Percentiles rank a stretch among this genome's conserved stretches.
These are phyloP conservation scores for Coemansia sp. DNA, from an alignment of 192 early-diverging fungal species.

Conservation along the genomic window DNA sequence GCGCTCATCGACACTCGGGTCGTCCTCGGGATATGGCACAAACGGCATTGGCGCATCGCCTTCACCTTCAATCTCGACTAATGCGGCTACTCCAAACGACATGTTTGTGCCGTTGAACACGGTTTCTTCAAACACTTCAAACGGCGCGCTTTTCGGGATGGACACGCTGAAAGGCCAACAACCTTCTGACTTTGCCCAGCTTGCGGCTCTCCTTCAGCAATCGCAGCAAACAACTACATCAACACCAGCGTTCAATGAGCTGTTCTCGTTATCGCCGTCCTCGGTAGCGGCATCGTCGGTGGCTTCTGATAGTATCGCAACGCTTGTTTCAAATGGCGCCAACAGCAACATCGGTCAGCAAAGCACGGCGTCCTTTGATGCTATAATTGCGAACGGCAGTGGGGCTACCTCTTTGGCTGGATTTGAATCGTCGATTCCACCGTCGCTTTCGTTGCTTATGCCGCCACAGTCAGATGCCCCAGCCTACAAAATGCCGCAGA, in stretches of 20 bases:
- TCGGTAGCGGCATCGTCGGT: slow-evolving; percentile 19
- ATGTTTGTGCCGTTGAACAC: slow-evolving; percentile 45
- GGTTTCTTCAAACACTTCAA: not conserved
- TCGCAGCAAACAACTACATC: slow-evolving; percentile 14
- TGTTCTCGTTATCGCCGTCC: slow-evolving; percentile 38
- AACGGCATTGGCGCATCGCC: slow-evolving; percentile 4
- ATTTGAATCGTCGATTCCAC: not conserved
- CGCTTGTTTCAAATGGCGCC: not conserved
- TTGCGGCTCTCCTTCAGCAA: slow-evolving; percentile 39
- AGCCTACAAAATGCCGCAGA: slow-evolving; percentile 7
- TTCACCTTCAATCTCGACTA: slow-evolving; percentile 14
- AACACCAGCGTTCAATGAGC: slow-evolving; percentile 44
- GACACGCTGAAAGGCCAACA: slow-evolving; percentile 36
- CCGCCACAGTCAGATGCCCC: slow-evolving; percentile 11
- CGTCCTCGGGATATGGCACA: slow-evolving; percentile 1
- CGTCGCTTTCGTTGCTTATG: slow-evolving; percentile 1
- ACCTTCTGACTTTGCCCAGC: slow-evolving; percentile 15
- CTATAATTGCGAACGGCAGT: not conserved
- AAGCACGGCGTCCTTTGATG: not conserved
- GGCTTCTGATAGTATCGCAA: no score
- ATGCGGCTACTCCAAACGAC: slow-evolving; percentile 27
- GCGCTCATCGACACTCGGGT: not conserved
- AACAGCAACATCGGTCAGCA: not conserved
- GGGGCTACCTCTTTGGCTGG: not conserved
- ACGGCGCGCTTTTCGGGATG: slow-evolving; percentile 15